phyloP scores from a whole-genome alignment of 1,139 yeast species.

The Yamadazyma dendronema region DNA sequence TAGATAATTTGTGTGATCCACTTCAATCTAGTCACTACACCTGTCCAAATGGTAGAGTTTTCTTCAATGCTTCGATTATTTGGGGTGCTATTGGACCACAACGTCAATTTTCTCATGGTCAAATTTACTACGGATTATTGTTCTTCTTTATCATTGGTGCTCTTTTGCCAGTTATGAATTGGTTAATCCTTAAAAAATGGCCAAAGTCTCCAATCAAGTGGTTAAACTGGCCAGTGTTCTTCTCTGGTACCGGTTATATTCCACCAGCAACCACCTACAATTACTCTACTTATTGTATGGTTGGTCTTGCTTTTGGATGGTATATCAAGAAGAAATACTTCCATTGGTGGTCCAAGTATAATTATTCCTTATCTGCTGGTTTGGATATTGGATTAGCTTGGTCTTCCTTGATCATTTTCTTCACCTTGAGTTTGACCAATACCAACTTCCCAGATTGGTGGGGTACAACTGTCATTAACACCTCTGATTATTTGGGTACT shows the following conservation, averaged over 20 bases:
- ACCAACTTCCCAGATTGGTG: slow-evolving; percentile 36
- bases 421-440: slow-evolving; percentile 31
- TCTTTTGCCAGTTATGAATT: slow-evolving; percentile 36
- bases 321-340: slow-evolving; percentile 35
- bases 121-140: slow-evolving; percentile 36
- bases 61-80: slow-evolving; percentile 46
- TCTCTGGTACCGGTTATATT: slow-evolving; percentile 46
- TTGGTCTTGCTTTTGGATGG: slow-evolving; percentile 31
- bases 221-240: slow-evolving; percentile 49
- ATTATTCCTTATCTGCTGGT: slow-evolving; percentile 42
- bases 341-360: slow-evolving; percentile 34
- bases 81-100: slow-evolving; percentile 50
- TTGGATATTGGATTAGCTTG: slow-evolving; percentile 45
- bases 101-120: slow-evolving; percentile 39
- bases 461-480: slow-evolving; percentile 25
- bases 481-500: slow-evolving; percentile 8
- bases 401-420: slow-evolving; percentile 38
- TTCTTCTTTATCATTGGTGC: slow-evolving; percentile 45
- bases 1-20: slow-evolving; percentile 48
- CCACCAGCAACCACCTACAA: slow-evolving; percentile 50
- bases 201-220: slow-evolving; percentile 33
- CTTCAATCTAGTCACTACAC: slow-evolving; percentile 41
- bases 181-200: slow-evolving; percentile 29
- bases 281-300: slow-evolving; percentile 38
- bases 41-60: slow-evolving; percentile 45